Conservation (phyloP, 371 early-diverging fungal genomes). For the Mortierella sp. region DNA sequence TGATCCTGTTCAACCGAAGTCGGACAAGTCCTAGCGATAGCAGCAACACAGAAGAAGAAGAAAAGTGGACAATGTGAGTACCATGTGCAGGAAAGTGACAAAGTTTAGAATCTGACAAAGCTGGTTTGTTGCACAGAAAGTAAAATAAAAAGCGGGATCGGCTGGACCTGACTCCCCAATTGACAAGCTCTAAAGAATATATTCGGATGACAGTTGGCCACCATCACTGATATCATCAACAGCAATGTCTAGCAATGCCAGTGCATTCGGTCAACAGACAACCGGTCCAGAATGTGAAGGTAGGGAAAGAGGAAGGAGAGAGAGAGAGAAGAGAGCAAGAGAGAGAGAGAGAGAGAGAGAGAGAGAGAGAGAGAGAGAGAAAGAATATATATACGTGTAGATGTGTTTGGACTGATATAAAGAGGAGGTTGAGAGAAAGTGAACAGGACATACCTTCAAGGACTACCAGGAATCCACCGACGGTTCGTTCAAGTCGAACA, state of each 20-base stretch:
- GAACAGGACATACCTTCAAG: slow-evolving; percentile 24
- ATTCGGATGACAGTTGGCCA: no score
- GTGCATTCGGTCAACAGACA: no score
- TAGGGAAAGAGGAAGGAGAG: background rate
- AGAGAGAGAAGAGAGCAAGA: background rate
- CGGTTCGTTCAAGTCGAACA: slow-evolving; percentile 40
- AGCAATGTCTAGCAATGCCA: no score
- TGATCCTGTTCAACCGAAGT: slow-evolving; percentile 37
- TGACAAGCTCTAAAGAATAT: background rate
- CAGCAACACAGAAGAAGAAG: background rate
- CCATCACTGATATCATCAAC: no score
- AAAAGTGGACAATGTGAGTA: background rate
- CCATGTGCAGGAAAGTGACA: background rate
- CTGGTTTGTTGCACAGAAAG: no score
- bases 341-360: background rate
- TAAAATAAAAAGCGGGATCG: background rate
- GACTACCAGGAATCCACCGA: slow-evolving; percentile 45
- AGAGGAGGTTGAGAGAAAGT: background rate
- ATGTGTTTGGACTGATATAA: no score
- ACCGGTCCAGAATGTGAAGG: no score
- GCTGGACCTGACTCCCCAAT: background rate
- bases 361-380: no score
- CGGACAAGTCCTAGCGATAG: slow-evolving; percentile 35
- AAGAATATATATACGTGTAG: no score
- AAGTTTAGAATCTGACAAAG: no score